Evolutionary conservation across 768 basidiomycete species (phyloP), one percentile per base, ranked within the genome.

Genomic region (Leccinum subtestaceum): DNA sequence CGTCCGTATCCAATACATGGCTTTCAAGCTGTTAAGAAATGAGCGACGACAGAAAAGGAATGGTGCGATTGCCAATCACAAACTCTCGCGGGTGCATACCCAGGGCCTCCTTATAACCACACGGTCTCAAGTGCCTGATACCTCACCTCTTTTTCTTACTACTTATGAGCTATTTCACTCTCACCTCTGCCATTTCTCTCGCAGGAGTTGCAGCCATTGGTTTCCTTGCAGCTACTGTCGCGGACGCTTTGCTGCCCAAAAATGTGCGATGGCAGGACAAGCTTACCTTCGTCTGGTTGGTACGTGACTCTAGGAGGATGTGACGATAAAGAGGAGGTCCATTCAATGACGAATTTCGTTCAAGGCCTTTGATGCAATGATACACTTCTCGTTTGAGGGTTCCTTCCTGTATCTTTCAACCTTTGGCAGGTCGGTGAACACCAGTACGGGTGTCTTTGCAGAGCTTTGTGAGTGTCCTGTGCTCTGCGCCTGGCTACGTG

Each of bases 201-300:
- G 80, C 77, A 2, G 87, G 81, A 11, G 86, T 93, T 6, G 74
- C 77, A 0, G 70, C 65, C 2, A 69, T 88, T 6, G 84, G 76
- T 1, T 23, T 83, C 21, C 53, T 82, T 47, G 88, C 88, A 2
- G 80, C 78, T 46, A 56, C 74, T n/a, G 82, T 78, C 0, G 77
- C 87, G 2, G 82, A 82, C 34, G 56, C 67, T n/a, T 74, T 87
- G 17, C 75, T 92, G 9, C 86, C 89, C 1, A 85, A 83, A 68
- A 80, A 83, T 56, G 84, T 84, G 23, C 76, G 79, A 25, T 82
- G 81, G 80, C 81, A 84, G 62, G 89, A 92, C 67, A 77, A 76
- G 58, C 83, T 80, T 61, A 84, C 88, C 10, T 93, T 91, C 73
- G 82, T 91, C 51, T 92, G 91, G 91, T 76, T 92, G 65, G 89